phyloP scores from a whole-genome alignment of 441 rosid species.

The Pelargonium fulgidum region DNA sequence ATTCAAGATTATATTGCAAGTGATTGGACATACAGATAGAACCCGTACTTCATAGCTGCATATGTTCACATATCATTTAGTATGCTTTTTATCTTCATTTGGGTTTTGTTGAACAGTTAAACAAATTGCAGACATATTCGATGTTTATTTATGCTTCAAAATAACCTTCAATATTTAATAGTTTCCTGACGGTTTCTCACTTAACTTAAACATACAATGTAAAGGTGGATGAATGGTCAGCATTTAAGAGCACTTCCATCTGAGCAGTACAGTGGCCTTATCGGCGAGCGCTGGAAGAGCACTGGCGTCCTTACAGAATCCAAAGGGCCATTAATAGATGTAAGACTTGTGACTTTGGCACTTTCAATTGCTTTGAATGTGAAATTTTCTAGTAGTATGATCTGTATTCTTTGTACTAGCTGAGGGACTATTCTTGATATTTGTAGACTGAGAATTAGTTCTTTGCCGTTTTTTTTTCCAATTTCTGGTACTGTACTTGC shows the following conservation, averaged over 20 bases:
- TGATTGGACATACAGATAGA: conserved; percentile 4
- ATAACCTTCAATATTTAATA: too few species aligned
- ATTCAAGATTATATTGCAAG: neutral
- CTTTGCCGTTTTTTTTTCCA: neutral
- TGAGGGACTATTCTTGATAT: neutral
- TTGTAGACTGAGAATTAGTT: neutral
- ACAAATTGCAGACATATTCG: neutral
- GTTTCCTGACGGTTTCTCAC: conserved; percentile 15
- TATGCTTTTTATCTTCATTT: neutral
- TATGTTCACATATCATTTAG: conserved; percentile 2
- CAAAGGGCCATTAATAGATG: conserved; percentile 64
- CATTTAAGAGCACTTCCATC: conserved; percentile 63
- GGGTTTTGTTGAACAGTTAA: neutral
- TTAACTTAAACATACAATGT: conserved; percentile 13
- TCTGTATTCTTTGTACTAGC: neutral
- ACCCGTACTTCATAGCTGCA: neutral
- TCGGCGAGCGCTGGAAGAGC: conserved; percentile 81
- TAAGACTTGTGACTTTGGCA: conserved; percentile 28
- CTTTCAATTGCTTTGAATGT: neutral
- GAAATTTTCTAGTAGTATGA: neutral
- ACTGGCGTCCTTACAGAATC: conserved; percentile 52
- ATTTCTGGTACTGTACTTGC: neutral
- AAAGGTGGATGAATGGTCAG: conserved; percentile 98
- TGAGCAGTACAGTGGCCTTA: conserved; percentile 50
- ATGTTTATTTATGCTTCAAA: too few species aligned